Base-by-base conservation (phyloP, 2,329 filamentous ascomycete species). In the Xylaria sp. region DNA sequence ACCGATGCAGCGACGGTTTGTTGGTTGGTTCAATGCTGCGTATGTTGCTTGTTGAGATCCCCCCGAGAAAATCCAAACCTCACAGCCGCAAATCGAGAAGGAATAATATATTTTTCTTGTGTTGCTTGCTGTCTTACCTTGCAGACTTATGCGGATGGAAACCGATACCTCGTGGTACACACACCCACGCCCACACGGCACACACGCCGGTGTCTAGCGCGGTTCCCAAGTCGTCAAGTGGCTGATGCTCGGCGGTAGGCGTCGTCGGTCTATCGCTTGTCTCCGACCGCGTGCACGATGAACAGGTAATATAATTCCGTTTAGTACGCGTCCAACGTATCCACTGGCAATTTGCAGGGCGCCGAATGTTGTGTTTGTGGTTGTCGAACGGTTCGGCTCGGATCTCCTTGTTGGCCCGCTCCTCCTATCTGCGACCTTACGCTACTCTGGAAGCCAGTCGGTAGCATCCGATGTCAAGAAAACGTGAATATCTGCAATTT, bases 81-180 rank as follows among this genome's bases (percentile, higher is more conserved):
- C 7, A 9, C 5, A 19, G 44, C 39, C 38, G 52, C 45, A 29
- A 39, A 43, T 48, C 44, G 52, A 48, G 48, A 26, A 48, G 22
- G 39, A 16, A 21, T 3, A 20, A 38, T 44, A 38, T 21, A 29
- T n/a, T 39, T 38, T 56, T 13, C 38, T 29, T 44, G n/a, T n/a
- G n/a, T n/a, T n/a, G n/a, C 9, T 26, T 13, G 29, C 19, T 45
- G 44, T 52, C 58, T 61, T 54, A 59, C 58, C 55, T 61, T 43
- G 48, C 26, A 45, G 22, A 53, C 21, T 16, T 19, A 37, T 22
- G 39, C 5, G 9, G 43, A 48, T 50, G 45, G 54, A 52, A 38
- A 20, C 48, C 53, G 54, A 58, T 47, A 42, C 37, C 57, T 58
- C 44, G 49, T 44, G 47, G 41, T 50, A 43, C 47, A 41, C 19